A percentile compares a stretch with the other conserved stretches of the same genome.
phyloP scores from a whole-genome alignment of 345 rosid genomes.

The Viola odorata region DNA sequence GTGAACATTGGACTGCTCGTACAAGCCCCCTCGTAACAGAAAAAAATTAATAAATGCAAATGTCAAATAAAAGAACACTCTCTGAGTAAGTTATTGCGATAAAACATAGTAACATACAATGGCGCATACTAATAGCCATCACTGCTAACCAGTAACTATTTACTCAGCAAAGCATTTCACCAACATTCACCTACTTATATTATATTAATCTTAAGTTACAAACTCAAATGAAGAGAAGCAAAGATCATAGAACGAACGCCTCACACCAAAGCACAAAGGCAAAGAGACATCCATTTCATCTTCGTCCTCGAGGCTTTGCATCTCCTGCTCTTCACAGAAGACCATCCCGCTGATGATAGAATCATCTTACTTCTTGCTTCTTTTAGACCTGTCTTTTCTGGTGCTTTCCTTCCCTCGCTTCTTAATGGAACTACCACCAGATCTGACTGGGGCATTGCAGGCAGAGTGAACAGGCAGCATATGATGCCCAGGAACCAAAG shows the following conservation, averaged over 20 bases:
- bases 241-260: neutral
- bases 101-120: too few relatives aligned
- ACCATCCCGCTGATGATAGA: slow-evolving; percentile 1
- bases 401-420: slow-evolving; percentile 39
- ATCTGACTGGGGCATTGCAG: slow-evolving; percentile 25
- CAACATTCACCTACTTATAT: too few relatives aligned
- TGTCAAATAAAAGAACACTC: too few relatives aligned
- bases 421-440: slow-evolving; percentile 29
- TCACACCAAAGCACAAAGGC: neutral
- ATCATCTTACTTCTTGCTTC: slow-evolving; percentile 43
- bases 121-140: too few relatives aligned
- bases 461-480: slow-evolving; percentile 50
- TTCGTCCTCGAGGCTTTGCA: slow-evolving; percentile 70
- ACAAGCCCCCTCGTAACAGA: too few relatives aligned
- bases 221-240: too few relatives aligned
- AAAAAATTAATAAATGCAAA: too few relatives aligned
- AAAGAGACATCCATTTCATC: slow-evolving; percentile 33
- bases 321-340: slow-evolving; percentile 35
- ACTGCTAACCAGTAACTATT: too few relatives aligned
- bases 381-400: slow-evolving; percentile 43
- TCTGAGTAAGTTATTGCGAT: too few relatives aligned
- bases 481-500: slow-evolving; percentile 88
- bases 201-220: too few relatives aligned
- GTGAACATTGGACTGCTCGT: too few relatives aligned
- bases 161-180: too few relatives aligned